Conservation (phyloP, 2,329 filamentous ascomycete species). For the Penicillium sp. region DNA sequence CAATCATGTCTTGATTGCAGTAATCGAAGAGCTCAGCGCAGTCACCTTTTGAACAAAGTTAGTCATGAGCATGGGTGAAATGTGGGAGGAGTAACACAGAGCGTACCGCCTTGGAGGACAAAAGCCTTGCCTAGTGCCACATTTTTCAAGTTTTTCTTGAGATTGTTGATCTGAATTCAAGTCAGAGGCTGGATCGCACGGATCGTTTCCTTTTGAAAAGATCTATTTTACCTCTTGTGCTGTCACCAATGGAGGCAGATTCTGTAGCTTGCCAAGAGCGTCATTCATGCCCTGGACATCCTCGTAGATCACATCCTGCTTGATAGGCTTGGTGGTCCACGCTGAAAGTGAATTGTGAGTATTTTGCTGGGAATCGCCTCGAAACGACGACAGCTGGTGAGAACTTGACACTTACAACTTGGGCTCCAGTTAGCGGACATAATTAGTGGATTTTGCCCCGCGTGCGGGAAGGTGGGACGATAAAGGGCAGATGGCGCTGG, state of each 20-base stretch:
- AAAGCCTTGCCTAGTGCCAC: constrained; percentile 91
- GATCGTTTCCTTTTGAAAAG: neutral
- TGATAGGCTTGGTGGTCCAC: constrained; percentile 51
- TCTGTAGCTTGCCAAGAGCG: constrained; percentile 48
- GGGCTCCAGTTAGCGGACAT: constrained; percentile 39
- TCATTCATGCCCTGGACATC: constrained; percentile 45
- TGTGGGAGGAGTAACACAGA: neutral
- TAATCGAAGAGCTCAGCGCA: constrained; percentile 98
- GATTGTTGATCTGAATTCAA: constrained; percentile 63
- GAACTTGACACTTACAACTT: constrained; percentile 27
- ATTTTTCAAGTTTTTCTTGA: constrained; percentile 78
- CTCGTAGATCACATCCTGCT: constrained; percentile 53
- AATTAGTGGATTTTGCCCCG: constrained; percentile 6
- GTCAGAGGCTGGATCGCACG: neutral
- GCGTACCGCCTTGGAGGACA: constrained; percentile 80
- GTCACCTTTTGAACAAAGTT: constrained; percentile 55
- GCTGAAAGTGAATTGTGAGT: constrained; percentile 27
- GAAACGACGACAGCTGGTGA: neutral
- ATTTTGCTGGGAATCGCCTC: neutral
- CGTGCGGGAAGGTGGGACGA: constrained; percentile 12
- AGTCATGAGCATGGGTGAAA: neutral
- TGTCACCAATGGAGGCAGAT: constrained; percentile 49
- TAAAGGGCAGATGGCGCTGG: constrained; percentile 2
- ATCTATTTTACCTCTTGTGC: constrained; percentile 18
- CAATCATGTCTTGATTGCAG: constrained; percentile 84